These are phyloP conservation scores for Phytophthora lateralis DNA, from an alignment of 352 stramenopile genomes.

Conservation along the genomic window DNA sequence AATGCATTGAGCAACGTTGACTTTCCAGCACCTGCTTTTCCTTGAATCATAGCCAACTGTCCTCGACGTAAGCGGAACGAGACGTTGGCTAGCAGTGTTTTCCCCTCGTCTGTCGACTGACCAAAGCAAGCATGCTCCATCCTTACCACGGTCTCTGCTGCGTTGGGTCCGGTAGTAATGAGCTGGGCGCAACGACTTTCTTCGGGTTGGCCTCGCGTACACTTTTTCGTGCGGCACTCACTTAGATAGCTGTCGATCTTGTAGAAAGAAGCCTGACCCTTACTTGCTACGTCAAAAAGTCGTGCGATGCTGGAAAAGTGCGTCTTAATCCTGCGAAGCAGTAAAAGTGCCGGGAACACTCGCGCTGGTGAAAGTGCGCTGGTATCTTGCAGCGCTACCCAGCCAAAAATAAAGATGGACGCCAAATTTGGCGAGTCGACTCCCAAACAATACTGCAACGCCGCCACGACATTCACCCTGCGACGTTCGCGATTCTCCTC, in stretches of 20 bases:
- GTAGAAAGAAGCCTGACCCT: slow-evolving; percentile 28
- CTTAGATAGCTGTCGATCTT: slow-evolving; percentile 35
- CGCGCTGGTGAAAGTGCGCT: slow-evolving; percentile 36
- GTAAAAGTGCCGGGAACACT: slow-evolving; percentile 41
- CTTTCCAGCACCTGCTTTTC: slow-evolving; percentile 69
- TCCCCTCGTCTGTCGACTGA: slow-evolving; percentile 30
- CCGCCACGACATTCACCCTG: slow-evolving; percentile 27
- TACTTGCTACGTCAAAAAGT: slow-evolving; percentile 32
- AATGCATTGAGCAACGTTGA: slow-evolving; percentile 60
- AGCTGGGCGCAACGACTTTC: slow-evolving; percentile 1
- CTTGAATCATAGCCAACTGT: slow-evolving; percentile 62
- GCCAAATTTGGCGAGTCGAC: slow-evolving; percentile 40
- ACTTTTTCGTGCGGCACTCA: slow-evolving; percentile 10
- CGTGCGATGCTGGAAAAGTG: slow-evolving; percentile 36
- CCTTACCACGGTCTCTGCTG: slow-evolving; percentile 34
- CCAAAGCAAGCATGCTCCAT: slow-evolving; percentile 55
- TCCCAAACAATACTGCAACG: slow-evolving; percentile 37
- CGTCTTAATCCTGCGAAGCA: slow-evolving; percentile 41
- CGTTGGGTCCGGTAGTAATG: slow-evolving; percentile 5
- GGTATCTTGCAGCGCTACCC: slow-evolving; percentile 38
- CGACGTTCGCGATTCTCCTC: slow-evolving; percentile 42
- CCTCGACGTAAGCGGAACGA: slow-evolving; percentile 50
- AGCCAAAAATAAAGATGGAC: slow-evolving; percentile 46
- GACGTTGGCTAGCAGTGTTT: slow-evolving; percentile 60
- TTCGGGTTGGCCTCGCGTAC: slow-evolving; percentile 10